Conservation (phyloP, 768 basidiomycete genomes). For the Rhodotorula toruloides region DNA sequence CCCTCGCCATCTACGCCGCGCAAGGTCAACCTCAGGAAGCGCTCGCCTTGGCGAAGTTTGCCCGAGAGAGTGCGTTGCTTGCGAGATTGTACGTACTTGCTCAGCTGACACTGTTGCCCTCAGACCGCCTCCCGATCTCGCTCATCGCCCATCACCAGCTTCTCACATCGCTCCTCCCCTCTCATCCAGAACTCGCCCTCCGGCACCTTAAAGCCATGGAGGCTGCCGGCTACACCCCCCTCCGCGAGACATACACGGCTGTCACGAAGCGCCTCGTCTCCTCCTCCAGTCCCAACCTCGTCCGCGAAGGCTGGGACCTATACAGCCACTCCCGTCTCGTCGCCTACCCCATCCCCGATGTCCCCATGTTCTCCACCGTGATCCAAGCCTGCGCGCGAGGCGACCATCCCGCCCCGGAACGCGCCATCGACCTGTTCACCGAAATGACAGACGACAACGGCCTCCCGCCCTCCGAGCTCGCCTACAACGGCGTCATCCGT, state of each 20-base stretch:
- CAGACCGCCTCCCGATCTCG: constrained; percentile 45
- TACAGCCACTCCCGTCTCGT: constrained; percentile 95
- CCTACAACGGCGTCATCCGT: constrained; percentile 77
- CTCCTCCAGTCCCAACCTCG: constrained; percentile 54
- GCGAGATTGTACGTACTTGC: not conserved
- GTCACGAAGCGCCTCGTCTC: constrained; percentile 52
- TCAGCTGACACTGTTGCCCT: not conserved
- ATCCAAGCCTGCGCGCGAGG: constrained; percentile 69
- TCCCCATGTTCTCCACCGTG: constrained; percentile 72
- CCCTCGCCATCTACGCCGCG: constrained; percentile 55
- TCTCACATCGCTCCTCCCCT: constrained; percentile 51
- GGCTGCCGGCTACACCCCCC: constrained; percentile 57
- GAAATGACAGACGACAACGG: constrained; percentile 62
- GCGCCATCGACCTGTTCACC: constrained; percentile 84
- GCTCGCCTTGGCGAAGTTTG: constrained; percentile 52
- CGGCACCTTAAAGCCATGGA: constrained; percentile 69
- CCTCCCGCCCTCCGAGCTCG: constrained; percentile 55
- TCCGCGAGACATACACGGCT: constrained; percentile 68
- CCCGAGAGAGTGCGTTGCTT: constrained; percentile 51
- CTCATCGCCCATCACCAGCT: constrained; percentile 62
- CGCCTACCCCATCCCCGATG: constrained; percentile 75
- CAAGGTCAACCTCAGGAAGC: constrained; percentile 52
- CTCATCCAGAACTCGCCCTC: constrained; percentile 62
- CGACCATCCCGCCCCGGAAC: constrained; percentile 70
- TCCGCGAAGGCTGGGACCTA: constrained; percentile 78